These are phyloP conservation scores for Puccinia horiana DNA, from an alignment of 1,284 basidiomycete species.

Conservation along the genomic window DNA sequence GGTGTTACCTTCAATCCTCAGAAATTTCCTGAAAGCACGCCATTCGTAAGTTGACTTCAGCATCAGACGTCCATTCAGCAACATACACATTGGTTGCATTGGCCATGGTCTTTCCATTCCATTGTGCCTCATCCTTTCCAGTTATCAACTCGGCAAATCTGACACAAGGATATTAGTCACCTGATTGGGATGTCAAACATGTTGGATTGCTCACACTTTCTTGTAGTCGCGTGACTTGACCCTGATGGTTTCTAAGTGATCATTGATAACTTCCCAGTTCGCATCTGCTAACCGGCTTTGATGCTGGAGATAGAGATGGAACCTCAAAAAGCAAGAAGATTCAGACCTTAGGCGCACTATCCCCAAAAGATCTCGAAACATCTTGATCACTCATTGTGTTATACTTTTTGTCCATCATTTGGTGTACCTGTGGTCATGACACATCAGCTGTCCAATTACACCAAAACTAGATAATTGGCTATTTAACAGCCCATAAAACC, in stretches of 20 bases:
- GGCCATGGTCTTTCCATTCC: too few relatives aligned
- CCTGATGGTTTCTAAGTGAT: not conserved
- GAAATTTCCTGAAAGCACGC: too few relatives aligned
- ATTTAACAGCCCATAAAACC: not conserved
- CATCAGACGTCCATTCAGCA: too few relatives aligned
- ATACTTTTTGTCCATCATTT: not conserved
- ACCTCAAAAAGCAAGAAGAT: not conserved
- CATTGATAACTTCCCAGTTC: not conserved
- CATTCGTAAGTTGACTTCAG: too few relatives aligned
- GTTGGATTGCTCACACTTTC: too few relatives aligned
- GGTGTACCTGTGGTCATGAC: not conserved
- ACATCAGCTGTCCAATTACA: too few relatives aligned
- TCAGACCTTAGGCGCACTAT: not conserved
- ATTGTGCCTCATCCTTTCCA: too few relatives aligned
- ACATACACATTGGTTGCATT: too few relatives aligned
- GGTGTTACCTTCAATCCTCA: too few relatives aligned
- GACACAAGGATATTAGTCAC: too few relatives aligned
- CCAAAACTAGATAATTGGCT: not conserved
- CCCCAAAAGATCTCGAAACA: not conserved
- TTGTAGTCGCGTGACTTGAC: not conserved
- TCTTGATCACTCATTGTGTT: not conserved
- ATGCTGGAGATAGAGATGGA: not conserved
- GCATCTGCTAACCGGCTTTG: not conserved
- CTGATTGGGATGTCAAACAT: too few relatives aligned
- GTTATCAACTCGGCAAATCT: too few relatives aligned